phyloP scores from a whole-genome alignment of 2,329 filamentous ascomycete genomes.

The Ceratocystis albifundus region DNA sequence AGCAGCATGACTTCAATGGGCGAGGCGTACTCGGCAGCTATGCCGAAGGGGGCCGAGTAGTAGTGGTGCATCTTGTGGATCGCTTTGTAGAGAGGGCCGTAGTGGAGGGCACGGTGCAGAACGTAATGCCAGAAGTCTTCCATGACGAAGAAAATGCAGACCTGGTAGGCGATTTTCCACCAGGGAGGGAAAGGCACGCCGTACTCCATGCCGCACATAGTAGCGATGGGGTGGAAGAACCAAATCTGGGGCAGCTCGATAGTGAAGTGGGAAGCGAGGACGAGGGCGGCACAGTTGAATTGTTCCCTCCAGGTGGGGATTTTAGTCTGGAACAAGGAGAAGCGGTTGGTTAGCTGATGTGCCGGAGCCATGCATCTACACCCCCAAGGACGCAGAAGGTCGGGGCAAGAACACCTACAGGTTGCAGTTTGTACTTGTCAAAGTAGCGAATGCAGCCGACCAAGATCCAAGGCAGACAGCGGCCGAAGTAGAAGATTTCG shows the following conservation, averaged over 20 bases:
- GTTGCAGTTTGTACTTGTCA: slow-evolving; percentile 89
- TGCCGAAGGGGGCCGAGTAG: slow-evolving; percentile 92
- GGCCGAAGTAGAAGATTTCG: slow-evolving; percentile 88
- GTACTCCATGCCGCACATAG: slow-evolving; percentile 80
- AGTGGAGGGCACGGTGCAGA: slow-evolving; percentile 85
- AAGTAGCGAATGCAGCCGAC: slow-evolving; percentile 81
- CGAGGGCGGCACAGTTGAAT: slow-evolving; percentile 84
- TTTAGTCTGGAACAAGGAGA: slow-evolving; percentile 44
- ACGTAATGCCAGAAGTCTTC: slow-evolving; percentile 99
- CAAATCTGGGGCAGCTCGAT: slow-evolving; percentile 98
- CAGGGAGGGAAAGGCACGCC: slow-evolving; percentile 77
- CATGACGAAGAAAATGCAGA: slow-evolving; percentile 85
- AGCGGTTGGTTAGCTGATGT: neutral
- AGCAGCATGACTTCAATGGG: slow-evolving; percentile 95
- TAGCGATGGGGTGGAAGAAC: slow-evolving; percentile 95
- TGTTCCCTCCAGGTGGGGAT: slow-evolving; percentile 87
- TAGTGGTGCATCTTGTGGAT: slow-evolving; percentile 99
- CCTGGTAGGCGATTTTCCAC: slow-evolving; percentile 81
- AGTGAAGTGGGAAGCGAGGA: slow-evolving; percentile 91
- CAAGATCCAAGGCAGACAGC: slow-evolving; percentile 81
- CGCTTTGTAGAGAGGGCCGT: slow-evolving; percentile 85
- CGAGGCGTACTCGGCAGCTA: slow-evolving; percentile 94
- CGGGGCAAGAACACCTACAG: slow-evolving; percentile 36
- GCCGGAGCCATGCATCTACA: too few relatives aligned
- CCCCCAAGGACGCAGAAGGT: neutral